Percentiles rank a stretch among this genome's conserved stretches.
Evolutionary conservation across 78 protist genomes (phyloP).

Genomic region (Dictyostelium firmibasis): DNA sequence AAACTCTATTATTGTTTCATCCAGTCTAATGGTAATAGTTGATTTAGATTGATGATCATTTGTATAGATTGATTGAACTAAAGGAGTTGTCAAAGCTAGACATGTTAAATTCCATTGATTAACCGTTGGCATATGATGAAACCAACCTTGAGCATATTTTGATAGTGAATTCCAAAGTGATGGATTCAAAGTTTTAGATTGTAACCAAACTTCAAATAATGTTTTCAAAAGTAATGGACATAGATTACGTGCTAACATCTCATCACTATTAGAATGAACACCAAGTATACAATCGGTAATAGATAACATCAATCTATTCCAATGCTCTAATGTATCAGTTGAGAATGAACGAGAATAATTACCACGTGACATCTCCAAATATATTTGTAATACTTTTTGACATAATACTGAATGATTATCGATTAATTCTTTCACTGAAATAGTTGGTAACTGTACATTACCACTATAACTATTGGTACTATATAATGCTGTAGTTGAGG

Average conservation of each 20-base stretch:
- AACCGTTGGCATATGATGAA: slow-evolving; percentile 65
- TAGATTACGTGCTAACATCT: not conserved
- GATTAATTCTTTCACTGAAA: not conserved
- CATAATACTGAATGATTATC: slow-evolving; percentile 52
- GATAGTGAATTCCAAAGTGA: slow-evolving; percentile 13
- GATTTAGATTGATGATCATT: not conserved
- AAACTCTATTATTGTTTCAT: slow-evolving; percentile 26
- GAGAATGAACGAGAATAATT: slow-evolving; percentile 36
- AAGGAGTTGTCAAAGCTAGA: slow-evolving; percentile 30
- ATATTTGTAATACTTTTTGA: slow-evolving; percentile 65
- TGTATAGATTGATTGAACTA: slow-evolving; percentile 1
- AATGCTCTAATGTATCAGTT: slow-evolving; percentile 50
- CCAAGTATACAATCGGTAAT: slow-evolving; percentile 30
- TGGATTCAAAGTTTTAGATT: slow-evolving; percentile 41
- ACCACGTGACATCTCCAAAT: slow-evolving; percentile 50
- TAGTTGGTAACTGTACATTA: not conserved
- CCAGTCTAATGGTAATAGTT: slow-evolving; percentile 7
- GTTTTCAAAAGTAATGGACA: slow-evolving; percentile 62
- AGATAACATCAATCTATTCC: slow-evolving; percentile 47
- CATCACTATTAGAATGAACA: slow-evolving; percentile 23
- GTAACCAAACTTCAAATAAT: slow-evolving; percentile 71
- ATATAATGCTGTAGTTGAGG: not conserved
- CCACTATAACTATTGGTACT: not conserved
- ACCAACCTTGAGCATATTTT: slow-evolving; percentile 48
- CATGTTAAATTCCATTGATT: slow-evolving; percentile 58